Evolutionary conservation across 495 filamentous ascomycete genomes (phyloP), one percentile per base, ranked within the genome.

Genomic region (Daldinia loculata): DNA sequence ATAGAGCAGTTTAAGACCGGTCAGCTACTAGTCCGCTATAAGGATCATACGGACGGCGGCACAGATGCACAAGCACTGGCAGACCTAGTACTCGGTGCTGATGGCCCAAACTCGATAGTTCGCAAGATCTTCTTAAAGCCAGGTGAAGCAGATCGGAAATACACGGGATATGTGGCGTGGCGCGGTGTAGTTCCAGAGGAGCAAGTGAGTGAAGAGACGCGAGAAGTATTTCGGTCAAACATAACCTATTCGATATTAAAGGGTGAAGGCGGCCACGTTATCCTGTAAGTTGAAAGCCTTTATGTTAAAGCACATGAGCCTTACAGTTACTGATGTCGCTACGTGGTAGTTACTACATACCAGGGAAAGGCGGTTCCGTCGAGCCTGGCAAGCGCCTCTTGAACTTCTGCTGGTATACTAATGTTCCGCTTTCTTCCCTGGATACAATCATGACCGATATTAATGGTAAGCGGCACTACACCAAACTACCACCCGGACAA

Each of bases 341-440:
- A 11, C 17, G 41, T 19, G 24, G 43, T 19, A 48, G 43, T 11
- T 48, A 48, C 6, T 48, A 48, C 19, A 87, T 87, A 34, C 82
- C 84, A 0, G 85, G 84, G 11, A 51, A 75, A 36, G 71, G 81
- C 39, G 82, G 83, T 15, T 76, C 78, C 6, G 72, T 83, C 8
- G 71, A 81, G 34, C 74, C 76, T 0, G 82, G 81, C 12, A 41
- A 81, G 14, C 77, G 84, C 6, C 76, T 84, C 14, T 74, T 86
- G 45, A 88, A 86, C 68, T 84, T 80, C 63, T 84, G 85, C 39
- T 88, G 83, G 79, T 87, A 87, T 69, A 77, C 72, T 56, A 87
- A 86, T 62, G 83, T 80, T 60, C 70, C 80, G 4, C 74, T 72
- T 83, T 8, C 17, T 19, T 22, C 43, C 19, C 7, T 48, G 3